Base-by-base conservation (phyloP, 2,329 filamentous ascomycete genomes). In the Dactylellina leptospora region DNA sequence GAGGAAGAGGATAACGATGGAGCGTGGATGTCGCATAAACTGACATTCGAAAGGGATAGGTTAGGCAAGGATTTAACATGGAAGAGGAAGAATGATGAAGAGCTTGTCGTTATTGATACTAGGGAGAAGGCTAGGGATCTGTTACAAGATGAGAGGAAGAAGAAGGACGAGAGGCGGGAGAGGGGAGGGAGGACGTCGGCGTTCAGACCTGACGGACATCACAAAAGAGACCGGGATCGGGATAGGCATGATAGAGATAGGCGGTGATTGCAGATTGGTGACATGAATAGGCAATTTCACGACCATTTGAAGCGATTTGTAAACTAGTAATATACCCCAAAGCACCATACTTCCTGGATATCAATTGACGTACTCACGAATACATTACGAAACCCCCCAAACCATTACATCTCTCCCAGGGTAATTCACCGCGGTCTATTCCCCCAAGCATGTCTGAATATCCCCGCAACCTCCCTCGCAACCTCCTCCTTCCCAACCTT, bases 61-160 rank as follows among this genome's bases (percentile, higher is more conserved):
- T 81, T 97, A 4, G 95, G 95, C 18, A 97, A 97, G 78, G 87
- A 97, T 80, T 81, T 97, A 58, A 91, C 86, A 56, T 96, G 95
- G 85, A 91, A 93, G 78, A 89, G 87, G 80, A 93, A 95, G 80
- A 93, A 93, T 59, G 92, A 95, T 77, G 92, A 97, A 66, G 91
- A 97, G 77, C 80, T 96, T 44, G 86, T 96, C 47, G 92, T 97
- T 2, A 97, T 97, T 79, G 95, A 99, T 82, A 93, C 93, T 0
- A 83, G 91, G 63, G 91, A 93, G 79, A 92, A 91, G 79, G 89
- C 90, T 45, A 88, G 86, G 78, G 89, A 89, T 38, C 82, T 96
- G 38, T 84, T 87, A 78, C 86, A 88, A 72, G 86, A 86, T 77
- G 87, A 86, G 78, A 86, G 82, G 75, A 84, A 84, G 9, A 84